Percentiles rank a stretch among this genome's conserved stretches.
Evolutionary conservation across 2,329 filamentous ascomycete genomes (phyloP).

Genomic region (Aspergillus viridinutans): DNA sequence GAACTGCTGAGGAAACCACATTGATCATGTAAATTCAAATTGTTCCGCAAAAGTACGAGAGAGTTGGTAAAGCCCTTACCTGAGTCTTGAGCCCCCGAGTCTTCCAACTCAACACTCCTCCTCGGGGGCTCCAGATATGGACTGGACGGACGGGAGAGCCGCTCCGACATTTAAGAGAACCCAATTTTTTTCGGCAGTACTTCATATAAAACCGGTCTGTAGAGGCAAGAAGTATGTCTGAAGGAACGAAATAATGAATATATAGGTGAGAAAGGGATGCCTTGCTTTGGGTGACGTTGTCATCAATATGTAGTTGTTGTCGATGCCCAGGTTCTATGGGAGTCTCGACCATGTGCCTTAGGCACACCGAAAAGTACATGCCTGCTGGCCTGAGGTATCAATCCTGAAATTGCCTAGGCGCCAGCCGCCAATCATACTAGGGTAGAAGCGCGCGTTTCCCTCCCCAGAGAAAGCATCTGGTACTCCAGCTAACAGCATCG

Average conservation of each 20-base stretch:
- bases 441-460: constrained; percentile 11
- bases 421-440: constrained; percentile 9
- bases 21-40: constrained; percentile 7
- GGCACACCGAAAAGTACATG: constrained; percentile 11
- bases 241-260: constrained; percentile 8
- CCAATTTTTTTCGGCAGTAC: constrained; percentile 4
- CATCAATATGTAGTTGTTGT: constrained; percentile 4
- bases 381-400: constrained; percentile 12
- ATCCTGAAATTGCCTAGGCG: constrained; percentile 1
- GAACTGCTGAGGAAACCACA: constrained; percentile 31
- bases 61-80: constrained; percentile 36
- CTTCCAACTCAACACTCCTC: constrained; percentile 53
- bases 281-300: constrained; percentile 20
- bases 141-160: constrained; percentile 34
- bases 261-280: constrained; percentile 12
- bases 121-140: constrained; percentile 49
- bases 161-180: constrained; percentile 34
- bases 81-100: constrained; percentile 54
- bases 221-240: constrained; percentile 1
- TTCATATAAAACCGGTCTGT: constrained; percentile 10
- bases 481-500: not conserved
- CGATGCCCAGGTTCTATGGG: constrained; percentile 25
- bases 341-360: constrained; percentile 28
- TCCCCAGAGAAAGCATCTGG: not conserved
- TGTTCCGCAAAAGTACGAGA: not conserved